Evolutionary conservation across 345 rosid genomes (phyloP).

Genomic region (Sonneratia caseolaris): DNA sequence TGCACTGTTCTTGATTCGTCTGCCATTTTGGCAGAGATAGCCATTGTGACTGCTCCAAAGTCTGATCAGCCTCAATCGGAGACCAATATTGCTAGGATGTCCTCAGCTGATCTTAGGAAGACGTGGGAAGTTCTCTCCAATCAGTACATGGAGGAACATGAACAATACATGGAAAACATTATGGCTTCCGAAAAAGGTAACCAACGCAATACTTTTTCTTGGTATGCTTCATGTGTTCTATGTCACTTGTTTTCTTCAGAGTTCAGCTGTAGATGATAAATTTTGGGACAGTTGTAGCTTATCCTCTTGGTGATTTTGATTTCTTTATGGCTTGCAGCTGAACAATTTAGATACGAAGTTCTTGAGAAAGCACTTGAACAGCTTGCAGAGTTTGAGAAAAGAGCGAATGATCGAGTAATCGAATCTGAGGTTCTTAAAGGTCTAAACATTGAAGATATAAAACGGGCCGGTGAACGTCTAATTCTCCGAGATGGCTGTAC

Average conservation of each 20-base stretch:
- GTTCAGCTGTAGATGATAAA: background rate
- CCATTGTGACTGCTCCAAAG: slow-evolving; percentile 81
- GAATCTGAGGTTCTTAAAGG: slow-evolving; percentile 86
- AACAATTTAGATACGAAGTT: slow-evolving; percentile 55
- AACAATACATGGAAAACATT: slow-evolving; percentile 76
- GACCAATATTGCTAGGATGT: slow-evolving; percentile 48
- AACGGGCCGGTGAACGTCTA: slow-evolving; percentile 78
- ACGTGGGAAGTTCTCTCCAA: slow-evolving; percentile 68
- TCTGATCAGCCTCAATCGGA: slow-evolving; percentile 51
- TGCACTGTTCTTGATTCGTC: slow-evolving; percentile 93
- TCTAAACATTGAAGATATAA: slow-evolving; percentile 75
- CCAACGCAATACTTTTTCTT: background rate
- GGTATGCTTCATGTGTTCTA: background rate
- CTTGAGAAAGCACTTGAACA: slow-evolving; percentile 57
- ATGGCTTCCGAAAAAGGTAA: slow-evolving; percentile 57
- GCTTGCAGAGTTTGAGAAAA: slow-evolving; percentile 70
- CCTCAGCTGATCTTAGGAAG: slow-evolving; percentile 68
- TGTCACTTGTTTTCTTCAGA: background rate
- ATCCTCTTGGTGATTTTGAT: background rate
- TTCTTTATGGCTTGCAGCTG: slow-evolving; percentile 33
- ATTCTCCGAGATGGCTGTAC: slow-evolving; percentile 90
- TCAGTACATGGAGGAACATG: slow-evolving; percentile 80
- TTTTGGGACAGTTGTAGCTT: background rate
- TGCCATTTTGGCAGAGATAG: slow-evolving; percentile 92
- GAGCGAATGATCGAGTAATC: slow-evolving; percentile 73